Base-by-base conservation (phyloP, 257 asterid species). In the Solanum boliviense region DNA sequence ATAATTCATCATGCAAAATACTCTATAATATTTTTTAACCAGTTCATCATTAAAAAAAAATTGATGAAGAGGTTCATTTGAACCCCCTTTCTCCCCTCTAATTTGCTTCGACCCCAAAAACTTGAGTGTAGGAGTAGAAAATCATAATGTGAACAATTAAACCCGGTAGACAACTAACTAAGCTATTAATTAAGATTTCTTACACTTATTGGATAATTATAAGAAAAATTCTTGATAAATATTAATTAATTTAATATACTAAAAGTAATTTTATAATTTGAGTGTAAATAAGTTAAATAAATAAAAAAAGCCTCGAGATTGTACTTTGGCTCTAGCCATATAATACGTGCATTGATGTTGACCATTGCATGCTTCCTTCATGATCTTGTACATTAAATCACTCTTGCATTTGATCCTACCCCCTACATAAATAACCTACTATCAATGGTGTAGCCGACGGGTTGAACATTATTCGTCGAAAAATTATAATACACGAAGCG, bases 331-430 rank as follows among this genome's bases (percentile, higher is more conserved):
- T 83, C 82, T 70, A 79, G 75, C 72, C 86, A 91, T 73, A 73
- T 35, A 20, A 72, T 79, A 31, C n/a, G 39, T 87, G 89, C 91
- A 90, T 35, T 91, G 88, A 89, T 91, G 90, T 52, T 87, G 90
- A 89, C 92, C 90, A 36, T 23, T 36, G 75, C 32, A 20, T 35
- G 72, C 67, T n/a, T 62, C 25, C 60, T 48, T 72, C 34, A 60
- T 71, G 41, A 71, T 52, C 29, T 29, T 46, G 4, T 29, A 31
- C 20, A 81, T 78, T 78, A 39, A 68, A 7, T 44, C 36, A 72
- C 46, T 15, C n/a, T 18, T 41, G 25, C 13, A 9, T 71, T 86
- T 86, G 82, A 46, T 52, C 21, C 74, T 44, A 79, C 16, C 1
- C 36, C 35, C 62, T 27, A 67, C 12, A 13, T 70, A 71, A 70